phyloP scores from a whole-genome alignment of 805 yeast species.

The Myxozyma mucilagina region DNA sequence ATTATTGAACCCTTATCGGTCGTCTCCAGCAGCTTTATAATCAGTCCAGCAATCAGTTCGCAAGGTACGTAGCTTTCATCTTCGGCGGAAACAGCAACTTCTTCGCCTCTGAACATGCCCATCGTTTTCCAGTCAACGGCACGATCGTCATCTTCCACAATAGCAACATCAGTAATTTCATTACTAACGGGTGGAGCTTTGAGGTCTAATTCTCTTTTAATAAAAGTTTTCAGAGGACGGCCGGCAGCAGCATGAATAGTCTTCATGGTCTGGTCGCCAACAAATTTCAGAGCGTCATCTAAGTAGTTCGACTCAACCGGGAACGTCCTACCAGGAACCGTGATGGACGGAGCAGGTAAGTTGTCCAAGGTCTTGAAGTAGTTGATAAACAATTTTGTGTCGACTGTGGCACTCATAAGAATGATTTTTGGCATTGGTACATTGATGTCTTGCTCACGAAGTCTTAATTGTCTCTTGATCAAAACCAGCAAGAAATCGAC shows the following conservation, averaged over 20 bases:
- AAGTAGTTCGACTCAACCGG: slow-evolving; percentile 80
- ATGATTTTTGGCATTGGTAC: slow-evolving; percentile 47
- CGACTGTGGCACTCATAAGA: slow-evolving; percentile 67
- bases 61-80: slow-evolving; percentile 27
- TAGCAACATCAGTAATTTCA: neutral
- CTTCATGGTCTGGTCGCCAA: neutral
- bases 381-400: slow-evolving; percentile 49
- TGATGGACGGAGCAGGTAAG: slow-evolving; percentile 58
- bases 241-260: too few species aligned
- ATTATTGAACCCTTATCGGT: slow-evolving; percentile 29
- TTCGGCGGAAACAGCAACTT: neutral
- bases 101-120: slow-evolving; percentile 13
- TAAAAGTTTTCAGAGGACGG: too few species aligned
- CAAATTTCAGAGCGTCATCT: slow-evolving; percentile 50
- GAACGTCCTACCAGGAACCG: slow-evolving; percentile 89
- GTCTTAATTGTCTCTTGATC: slow-evolving; percentile 45
- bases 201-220: too few species aligned
- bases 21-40: slow-evolving; percentile 8
- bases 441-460: neutral
- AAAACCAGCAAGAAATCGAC: slow-evolving; percentile 76
- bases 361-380: slow-evolving; percentile 50
- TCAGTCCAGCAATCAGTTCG: slow-evolving; percentile 18
- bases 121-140: slow-evolving; percentile 23
- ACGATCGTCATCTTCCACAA: neutral
- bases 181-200: neutral